These are phyloP conservation scores for Jacaranda mimosifolia DNA, from an alignment of 257 asterid genomes.

Conservation along the genomic window DNA sequence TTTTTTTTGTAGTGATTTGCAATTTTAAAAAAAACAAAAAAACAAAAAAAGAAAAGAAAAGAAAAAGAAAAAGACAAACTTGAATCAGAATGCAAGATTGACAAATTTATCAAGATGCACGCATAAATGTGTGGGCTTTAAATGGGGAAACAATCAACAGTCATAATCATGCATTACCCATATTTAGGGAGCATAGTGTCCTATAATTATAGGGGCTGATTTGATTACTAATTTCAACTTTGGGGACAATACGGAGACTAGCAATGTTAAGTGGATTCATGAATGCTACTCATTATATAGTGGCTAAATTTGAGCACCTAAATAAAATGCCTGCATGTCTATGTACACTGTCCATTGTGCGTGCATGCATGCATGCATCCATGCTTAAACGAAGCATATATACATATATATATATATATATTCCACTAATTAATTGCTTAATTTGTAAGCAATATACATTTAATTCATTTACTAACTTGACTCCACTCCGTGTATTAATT, in stretches of 20 bases:
- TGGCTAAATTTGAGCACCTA: slow-evolving; percentile 48
- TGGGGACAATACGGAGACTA: slow-evolving; percentile 30
- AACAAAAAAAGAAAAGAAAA: too few relatives aligned
- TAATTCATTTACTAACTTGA: too few relatives aligned
- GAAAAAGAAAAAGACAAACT: too few relatives aligned
- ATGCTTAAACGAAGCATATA: too few relatives aligned
- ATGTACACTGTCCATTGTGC: slow-evolving; percentile 18
- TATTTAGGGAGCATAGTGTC: slow-evolving; percentile 43
- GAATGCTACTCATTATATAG: slow-evolving; percentile 44
- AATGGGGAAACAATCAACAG: slow-evolving; percentile 9
- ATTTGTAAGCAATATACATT: too few relatives aligned
- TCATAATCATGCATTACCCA: slow-evolving; percentile 23
- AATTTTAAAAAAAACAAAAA: too few relatives aligned
- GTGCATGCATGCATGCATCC: slow-evolving; percentile 25
- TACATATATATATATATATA: too few relatives aligned
- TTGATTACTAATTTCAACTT: slow-evolving; percentile 5
- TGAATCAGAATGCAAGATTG: neutral
- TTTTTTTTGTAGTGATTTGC: too few relatives aligned
- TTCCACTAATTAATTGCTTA: too few relatives aligned
- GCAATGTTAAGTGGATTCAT: slow-evolving; percentile 38
- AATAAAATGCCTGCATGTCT: slow-evolving; percentile 36
- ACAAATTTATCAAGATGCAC: neutral
- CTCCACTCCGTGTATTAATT: too few relatives aligned
- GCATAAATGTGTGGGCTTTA: neutral
- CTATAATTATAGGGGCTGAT: slow-evolving; percentile 7